A percentile compares a stretch with the other conserved stretches of the same genome.
Conservation (phyloP, 2,329 filamentous ascomycete species). For the Chlorencoelia australis region DNA sequence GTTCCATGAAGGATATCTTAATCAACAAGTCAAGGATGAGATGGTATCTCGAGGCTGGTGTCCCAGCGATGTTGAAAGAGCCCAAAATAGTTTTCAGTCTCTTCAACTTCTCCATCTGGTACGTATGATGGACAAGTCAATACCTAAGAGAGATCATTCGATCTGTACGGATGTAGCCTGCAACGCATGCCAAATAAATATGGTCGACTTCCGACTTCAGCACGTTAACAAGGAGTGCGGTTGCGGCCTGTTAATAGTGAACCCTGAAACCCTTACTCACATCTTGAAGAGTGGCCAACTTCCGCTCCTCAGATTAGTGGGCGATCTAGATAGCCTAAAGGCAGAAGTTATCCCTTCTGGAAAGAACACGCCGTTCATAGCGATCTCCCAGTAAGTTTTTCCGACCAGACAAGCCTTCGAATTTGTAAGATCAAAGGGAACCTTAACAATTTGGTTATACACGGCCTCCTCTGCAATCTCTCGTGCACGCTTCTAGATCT, state of each 20-base stretch:
- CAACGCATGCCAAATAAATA: slow-evolving; percentile 26
- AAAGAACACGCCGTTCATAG: slow-evolving; percentile 10
- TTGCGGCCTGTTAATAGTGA: slow-evolving; percentile 13
- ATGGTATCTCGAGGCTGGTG: slow-evolving; percentile 28
- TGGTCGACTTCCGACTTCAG: slow-evolving; percentile 19
- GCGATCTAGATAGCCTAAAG: slow-evolving; percentile 11
- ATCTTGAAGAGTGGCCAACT: slow-evolving; percentile 18
- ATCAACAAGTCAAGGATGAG: slow-evolving; percentile 14
- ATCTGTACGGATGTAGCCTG: slow-evolving; percentile 22
- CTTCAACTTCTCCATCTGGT: slow-evolving; percentile 19
- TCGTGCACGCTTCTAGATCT: too few relatives aligned
- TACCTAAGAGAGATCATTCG: slow-evolving; percentile 22
- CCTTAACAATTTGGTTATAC: too few relatives aligned
- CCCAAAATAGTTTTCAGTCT: slow-evolving; percentile 5
- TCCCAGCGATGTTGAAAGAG: slow-evolving; percentile 23
- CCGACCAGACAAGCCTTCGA: too few relatives aligned
- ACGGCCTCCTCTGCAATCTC: too few relatives aligned
- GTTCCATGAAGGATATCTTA: slow-evolving; percentile 8
- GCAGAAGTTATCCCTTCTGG: slow-evolving; percentile 19
- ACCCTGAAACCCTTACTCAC: slow-evolving; percentile 1
- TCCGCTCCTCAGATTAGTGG: slow-evolving; percentile 12
- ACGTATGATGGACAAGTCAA: slow-evolving; percentile 17
- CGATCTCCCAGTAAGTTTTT: too few relatives aligned
- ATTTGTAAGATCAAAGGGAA: too few relatives aligned
- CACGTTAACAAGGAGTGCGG: slow-evolving; percentile 18